A percentile compares a stretch with the other conserved stretches of the same genome.
Conservation (phyloP, 257 asterid genomes). For the Rauvolfia tetraphylla region DNA sequence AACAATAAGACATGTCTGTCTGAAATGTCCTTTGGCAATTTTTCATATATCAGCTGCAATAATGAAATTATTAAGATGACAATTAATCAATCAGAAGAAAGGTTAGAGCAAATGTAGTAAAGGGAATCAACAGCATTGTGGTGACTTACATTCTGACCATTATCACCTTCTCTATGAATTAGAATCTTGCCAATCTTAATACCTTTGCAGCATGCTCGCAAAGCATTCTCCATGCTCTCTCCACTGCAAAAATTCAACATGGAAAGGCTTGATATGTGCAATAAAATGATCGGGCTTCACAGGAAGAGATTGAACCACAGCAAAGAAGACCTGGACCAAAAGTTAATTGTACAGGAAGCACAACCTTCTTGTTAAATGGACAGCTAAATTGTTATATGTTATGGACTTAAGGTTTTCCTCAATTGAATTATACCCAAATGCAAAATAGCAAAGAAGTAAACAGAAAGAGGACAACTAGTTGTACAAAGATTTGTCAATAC, state of each 20-base stretch:
- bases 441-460: background rate
- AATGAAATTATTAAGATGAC: conserved; percentile 4
- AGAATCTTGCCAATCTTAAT: conserved; percentile 97
- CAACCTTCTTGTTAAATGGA: background rate
- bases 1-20: conserved; percentile 89
- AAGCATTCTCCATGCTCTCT: conserved; percentile 91
- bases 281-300: too few species aligned
- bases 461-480: background rate
- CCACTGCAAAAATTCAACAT: conserved; percentile 45
- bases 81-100: background rate
- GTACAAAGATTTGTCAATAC: background rate
- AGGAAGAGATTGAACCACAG: conserved; percentile 3
- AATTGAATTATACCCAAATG: background rate
- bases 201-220: conserved; percentile 99
- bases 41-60: conserved; percentile 92
- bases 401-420: background rate
- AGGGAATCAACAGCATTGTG: background rate
- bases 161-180: conserved; percentile 94
- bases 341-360: background rate
- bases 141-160: conserved; percentile 75
- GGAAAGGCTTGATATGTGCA: conserved; percentile 1
- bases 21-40: conserved; percentile 83
- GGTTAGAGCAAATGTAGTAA: conserved; percentile 10
- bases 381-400: background rate
- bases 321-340: background rate